Base-by-base conservation (phyloP, 2,329 filamentous ascomycete genomes). In the Claviceps sp. region DNA sequence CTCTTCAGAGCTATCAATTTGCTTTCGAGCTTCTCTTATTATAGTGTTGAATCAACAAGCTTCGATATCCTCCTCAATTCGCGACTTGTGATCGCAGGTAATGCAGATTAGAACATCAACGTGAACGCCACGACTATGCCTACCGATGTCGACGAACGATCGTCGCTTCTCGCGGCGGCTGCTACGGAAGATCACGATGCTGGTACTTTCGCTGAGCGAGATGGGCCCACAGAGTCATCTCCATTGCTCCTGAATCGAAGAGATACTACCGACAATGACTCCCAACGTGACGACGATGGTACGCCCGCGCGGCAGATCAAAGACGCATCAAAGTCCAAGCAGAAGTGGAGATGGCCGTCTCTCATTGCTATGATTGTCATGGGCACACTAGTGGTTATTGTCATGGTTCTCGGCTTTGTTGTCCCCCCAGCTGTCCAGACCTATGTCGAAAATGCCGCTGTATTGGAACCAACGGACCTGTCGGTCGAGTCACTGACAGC, bases 401-500 rank as follows among this genome's bases (percentile, higher is more conserved):
- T 95, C 59, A 82, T 96, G 54, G 68, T 85, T 16, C 71, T 91
- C 52, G 88, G 83, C 16, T 95, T 95, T 69, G 78, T 95, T 51
- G 79, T 85, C 0, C 90, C 91, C 2, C 82, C 85, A 16, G 80
- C 84, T 7, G 80, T 95, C 11, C 82, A 95, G 67, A 79, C 88
- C 63, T 98, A 98, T 67, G 87, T 86, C 48, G 85, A 91, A 67
- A 76, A 90, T 65, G 88, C 90, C 3, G 76, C 84, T 24, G 81
- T 91, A 18, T 79, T 98, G 58, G 81, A 90, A 62, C 88, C 93
- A 2, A 89, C 85, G 5, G 86, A 84, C 58, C 70, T 98, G 20
- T 88, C 89, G 1, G 82, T 98, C 54, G 86, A 93, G 61, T 88
- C 85, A 2, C 85, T 96, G 58, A 96, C 88, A 0, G 63, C 80